phyloP scores from a whole-genome alignment of 2,329 filamentous ascomycete species.

The Penicillium hordei region DNA sequence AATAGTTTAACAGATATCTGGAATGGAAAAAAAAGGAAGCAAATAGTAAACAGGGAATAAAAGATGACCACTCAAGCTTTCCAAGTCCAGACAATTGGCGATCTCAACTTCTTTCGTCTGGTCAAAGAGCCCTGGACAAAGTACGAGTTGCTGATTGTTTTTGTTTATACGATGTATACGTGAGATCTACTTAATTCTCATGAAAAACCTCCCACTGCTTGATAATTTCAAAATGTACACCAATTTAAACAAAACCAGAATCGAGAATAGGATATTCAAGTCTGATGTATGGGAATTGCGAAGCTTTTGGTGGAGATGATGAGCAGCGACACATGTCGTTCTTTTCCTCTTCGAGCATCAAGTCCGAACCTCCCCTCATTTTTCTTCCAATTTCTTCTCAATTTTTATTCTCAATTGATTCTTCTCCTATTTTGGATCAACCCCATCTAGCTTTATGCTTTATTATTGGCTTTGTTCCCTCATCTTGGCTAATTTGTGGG shows the following conservation, averaged over 20 bases:
- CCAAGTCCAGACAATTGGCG: not conserved
- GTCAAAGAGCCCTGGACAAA: not conserved
- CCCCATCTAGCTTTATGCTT: not conserved
- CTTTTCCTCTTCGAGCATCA: slow-evolving; percentile 4
- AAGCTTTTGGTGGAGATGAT: not conserved
- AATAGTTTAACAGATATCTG: not conserved
- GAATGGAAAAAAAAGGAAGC: not conserved
- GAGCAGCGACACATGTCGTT: not conserved
- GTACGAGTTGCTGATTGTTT: not conserved
- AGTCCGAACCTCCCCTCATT: slow-evolving; percentile 6
- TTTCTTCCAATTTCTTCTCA: not conserved
- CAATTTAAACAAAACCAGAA: not conserved
- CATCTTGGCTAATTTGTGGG: not conserved
- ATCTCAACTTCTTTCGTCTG: slow-evolving; percentile 1
- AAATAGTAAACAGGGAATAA: not conserved
- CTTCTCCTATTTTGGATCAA: not conserved
- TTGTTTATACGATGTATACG: not conserved
- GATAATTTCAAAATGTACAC: not conserved
- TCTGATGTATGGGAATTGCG: not conserved
- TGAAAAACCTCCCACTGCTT: not conserved
- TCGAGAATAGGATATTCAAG: not conserved
- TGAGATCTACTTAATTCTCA: no score
- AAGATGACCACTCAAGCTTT: slow-evolving; percentile 6
- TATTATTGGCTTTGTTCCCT: slow-evolving; percentile 1
- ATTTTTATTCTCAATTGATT: not conserved